phyloP scores from a whole-genome alignment of 2,329 filamentous ascomycete species.

The Aphanocladium album region DNA sequence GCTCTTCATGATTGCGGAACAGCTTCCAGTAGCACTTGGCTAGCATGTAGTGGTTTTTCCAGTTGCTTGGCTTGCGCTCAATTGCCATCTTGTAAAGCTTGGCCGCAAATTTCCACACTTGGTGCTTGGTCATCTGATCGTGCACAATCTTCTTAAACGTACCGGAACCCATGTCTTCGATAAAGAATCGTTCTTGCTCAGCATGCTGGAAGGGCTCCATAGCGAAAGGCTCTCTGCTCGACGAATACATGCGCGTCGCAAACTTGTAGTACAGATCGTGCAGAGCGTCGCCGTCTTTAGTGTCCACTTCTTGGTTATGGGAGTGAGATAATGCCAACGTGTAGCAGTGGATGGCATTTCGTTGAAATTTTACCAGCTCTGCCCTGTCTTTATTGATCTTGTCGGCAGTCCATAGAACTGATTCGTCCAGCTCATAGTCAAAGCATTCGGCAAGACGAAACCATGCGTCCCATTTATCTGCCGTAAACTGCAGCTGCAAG shows the following conservation, averaged over 20 bases:
- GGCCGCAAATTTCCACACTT: slow-evolving; percentile 57
- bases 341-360: slow-evolving; percentile 78
- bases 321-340: slow-evolving; percentile 55
- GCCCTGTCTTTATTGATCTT: slow-evolving; percentile 80
- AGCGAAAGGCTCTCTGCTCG: slow-evolving; percentile 56
- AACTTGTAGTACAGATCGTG: slow-evolving; percentile 58
- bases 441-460: slow-evolving; percentile 82
- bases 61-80: slow-evolving; percentile 48
- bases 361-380: slow-evolving; percentile 71
- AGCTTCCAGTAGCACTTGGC: slow-evolving; percentile 61
- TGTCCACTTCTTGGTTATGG: slow-evolving; percentile 37
- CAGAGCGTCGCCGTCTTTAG: slow-evolving; percentile 46
- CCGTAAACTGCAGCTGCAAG: slow-evolving; percentile 76
- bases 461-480: slow-evolving; percentile 85
- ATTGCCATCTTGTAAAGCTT: slow-evolving; percentile 53
- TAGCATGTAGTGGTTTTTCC: slow-evolving; percentile 58
- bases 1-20: slow-evolving; percentile 45
- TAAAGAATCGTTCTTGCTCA: slow-evolving; percentile 54
- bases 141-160: slow-evolving; percentile 50
- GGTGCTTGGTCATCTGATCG: slow-evolving; percentile 53
- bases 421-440: slow-evolving; percentile 82
- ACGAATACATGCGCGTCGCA: slow-evolving; percentile 57
- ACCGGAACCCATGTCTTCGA: slow-evolving; percentile 43
- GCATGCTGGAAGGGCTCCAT: slow-evolving; percentile 57
- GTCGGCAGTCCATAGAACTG: slow-evolving; percentile 81